Percentiles rank a stretch among this genome's conserved stretches.
These are phyloP conservation scores for Citrus hindsii DNA, from an alignment of 345 rosid genomes.

Conservation along the genomic window DNA sequence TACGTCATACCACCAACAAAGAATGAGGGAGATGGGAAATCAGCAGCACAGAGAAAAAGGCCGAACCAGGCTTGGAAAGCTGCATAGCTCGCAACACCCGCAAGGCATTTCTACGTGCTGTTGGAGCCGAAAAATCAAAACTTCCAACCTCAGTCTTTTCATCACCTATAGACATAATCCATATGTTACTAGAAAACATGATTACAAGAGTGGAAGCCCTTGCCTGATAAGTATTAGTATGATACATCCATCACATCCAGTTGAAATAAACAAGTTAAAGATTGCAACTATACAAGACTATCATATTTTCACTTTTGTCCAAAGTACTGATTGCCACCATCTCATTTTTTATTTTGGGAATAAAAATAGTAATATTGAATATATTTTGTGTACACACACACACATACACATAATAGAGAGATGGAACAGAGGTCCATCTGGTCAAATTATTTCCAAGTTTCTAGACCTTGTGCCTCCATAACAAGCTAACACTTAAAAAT, in stretches of 20 bases:
- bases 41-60: background rate
- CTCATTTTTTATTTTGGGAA: background rate
- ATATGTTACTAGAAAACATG: background rate
- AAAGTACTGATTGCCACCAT: background rate
- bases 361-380: background rate
- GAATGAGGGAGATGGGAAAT: constrained; percentile 11
- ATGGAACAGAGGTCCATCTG: background rate
- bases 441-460: background rate
- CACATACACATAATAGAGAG: background rate
- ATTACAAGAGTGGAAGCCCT: background rate
- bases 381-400: background rate
- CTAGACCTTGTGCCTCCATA: background rate
- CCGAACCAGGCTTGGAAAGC: constrained; percentile 79
- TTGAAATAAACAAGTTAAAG: background rate
- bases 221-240: background rate
- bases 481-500: background rate
- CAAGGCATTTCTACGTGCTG: constrained; percentile 76
- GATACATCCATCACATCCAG: background rate
- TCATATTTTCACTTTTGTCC: background rate
- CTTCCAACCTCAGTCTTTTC: constrained; percentile 47
- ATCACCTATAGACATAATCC: constrained; percentile 37
- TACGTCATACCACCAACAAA: background rate
- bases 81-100: constrained; percentile 94
- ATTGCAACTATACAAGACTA: background rate
- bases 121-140: constrained; percentile 88